These are phyloP conservation scores for Zygoascus meyerae DNA, from an alignment of 1,139 yeast species.

Conservation along the genomic window DNA sequence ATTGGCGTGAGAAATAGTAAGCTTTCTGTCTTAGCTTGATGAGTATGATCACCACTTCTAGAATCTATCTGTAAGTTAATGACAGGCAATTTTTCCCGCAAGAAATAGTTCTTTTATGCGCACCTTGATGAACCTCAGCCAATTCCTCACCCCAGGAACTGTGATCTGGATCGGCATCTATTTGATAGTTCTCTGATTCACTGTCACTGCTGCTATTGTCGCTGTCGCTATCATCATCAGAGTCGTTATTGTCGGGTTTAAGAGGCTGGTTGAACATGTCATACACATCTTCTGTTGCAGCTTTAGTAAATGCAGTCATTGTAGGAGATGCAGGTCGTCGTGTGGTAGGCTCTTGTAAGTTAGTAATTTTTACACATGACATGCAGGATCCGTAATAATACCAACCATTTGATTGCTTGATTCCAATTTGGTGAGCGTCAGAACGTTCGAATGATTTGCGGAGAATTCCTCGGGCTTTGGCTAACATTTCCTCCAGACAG, in stretches of 20 bases:
- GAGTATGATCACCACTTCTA: too few species aligned
- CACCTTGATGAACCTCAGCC: too few species aligned
- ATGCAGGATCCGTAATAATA: background rate
- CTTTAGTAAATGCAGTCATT: slow-evolving; percentile 66
- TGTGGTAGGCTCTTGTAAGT: slow-evolving; percentile 19
- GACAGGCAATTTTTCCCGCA: too few species aligned
- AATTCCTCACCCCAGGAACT: slow-evolving; percentile 9
- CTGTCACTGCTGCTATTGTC: slow-evolving; percentile 26
- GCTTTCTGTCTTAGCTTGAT: too few species aligned
- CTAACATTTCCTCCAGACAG: slow-evolving; percentile 61
- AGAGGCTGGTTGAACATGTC: slow-evolving; percentile 71
- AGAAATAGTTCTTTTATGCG: too few species aligned
- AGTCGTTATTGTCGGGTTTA: slow-evolving; percentile 17
- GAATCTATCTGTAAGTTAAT: too few species aligned
- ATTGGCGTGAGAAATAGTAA: slow-evolving; percentile 32
- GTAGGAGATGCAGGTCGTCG: slow-evolving; percentile 51
- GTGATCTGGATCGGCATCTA: too few species aligned
- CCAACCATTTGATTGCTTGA: slow-evolving; percentile 11
- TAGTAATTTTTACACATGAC: slow-evolving; percentile 4
- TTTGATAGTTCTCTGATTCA: slow-evolving; percentile 11
- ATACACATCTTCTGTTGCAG: slow-evolving; percentile 69
- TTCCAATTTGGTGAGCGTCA: slow-evolving; percentile 7
- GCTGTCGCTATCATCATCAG: slow-evolving; percentile 19
- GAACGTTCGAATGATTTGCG: slow-evolving; percentile 18
- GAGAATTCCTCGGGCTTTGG: slow-evolving; percentile 38